A percentile compares a stretch with the other conserved stretches of the same genome.
Evolutionary conservation across 2,329 filamentous ascomycete genomes (phyloP).

Genomic region (Lasiodiplodia hormozganensis): DNA sequence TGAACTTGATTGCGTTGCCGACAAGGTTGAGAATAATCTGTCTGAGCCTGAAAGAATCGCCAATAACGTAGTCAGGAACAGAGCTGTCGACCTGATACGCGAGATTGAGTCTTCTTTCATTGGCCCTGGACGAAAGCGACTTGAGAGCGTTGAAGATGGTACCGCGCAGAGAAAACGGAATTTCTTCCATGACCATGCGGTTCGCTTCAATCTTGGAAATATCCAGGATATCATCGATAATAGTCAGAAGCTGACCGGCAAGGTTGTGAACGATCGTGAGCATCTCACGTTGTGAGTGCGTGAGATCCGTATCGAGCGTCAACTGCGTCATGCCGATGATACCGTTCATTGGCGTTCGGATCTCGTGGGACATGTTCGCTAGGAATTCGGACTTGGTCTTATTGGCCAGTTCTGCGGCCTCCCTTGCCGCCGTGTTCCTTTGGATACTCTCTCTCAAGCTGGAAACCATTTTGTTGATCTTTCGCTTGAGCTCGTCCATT

Average conservation of each 20-base stretch:
- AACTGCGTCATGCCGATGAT: constrained; percentile 99
- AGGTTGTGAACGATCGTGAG: constrained; percentile 97
- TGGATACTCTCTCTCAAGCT: constrained; percentile 96
- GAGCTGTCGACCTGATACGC: constrained; percentile 93
- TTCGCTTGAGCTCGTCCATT: constrained; percentile 98
- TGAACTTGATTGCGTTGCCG: constrained; percentile 99
- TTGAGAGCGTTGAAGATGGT: constrained; percentile 98
- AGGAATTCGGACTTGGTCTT: constrained; percentile 98
- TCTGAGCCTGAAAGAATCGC: constrained; percentile 92
- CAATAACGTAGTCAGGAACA: constrained; percentile 93
- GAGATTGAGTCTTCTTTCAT: constrained; percentile 91
- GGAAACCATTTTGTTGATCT: constrained; percentile 99
- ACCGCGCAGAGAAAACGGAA: constrained; percentile 91
- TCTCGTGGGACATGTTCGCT: constrained; percentile 99
- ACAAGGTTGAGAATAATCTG: constrained; percentile 98
- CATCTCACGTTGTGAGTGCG: constrained; percentile 96
- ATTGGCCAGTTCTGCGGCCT: constrained; percentile 95
- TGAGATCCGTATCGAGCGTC: constrained; percentile 90
- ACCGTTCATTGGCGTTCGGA: constrained; percentile 95
- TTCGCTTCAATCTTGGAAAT: constrained; percentile 87
- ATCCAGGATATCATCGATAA: constrained; percentile 83
- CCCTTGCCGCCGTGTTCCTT: constrained; percentile 91
- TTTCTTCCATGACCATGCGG: constrained; percentile 97
- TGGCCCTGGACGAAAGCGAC: constrained; percentile 94
- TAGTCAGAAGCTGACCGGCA: constrained; percentile 93